Conservation (phyloP, 768 basidiomycete species). For the Calvatia gigantea region DNA sequence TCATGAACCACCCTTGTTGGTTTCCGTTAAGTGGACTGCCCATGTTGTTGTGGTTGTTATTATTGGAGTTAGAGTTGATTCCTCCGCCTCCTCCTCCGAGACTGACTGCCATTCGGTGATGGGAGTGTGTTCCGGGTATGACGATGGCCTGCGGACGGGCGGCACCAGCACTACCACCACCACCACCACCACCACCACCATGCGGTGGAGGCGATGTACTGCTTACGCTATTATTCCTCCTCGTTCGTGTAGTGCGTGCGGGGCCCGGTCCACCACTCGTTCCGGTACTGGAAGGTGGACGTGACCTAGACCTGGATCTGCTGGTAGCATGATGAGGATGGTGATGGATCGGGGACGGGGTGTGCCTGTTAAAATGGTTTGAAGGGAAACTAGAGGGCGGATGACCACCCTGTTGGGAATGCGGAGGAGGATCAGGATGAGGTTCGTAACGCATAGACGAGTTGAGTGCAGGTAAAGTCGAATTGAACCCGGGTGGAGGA, state of each 20-base stretch:
- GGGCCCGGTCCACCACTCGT: conserved; percentile 38
- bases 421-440: conserved; percentile 34
- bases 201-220: conserved; percentile 51
- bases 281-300: conserved; percentile 14
- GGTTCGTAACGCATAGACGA: conserved; percentile 50
- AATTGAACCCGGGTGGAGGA: conserved; percentile 39
- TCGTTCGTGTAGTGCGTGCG: conserved; percentile 48
- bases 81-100: too few species aligned
- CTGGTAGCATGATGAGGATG: conserved; percentile 16
- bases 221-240: conserved; percentile 59
- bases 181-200: too few species aligned
- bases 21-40: conserved; percentile 3
- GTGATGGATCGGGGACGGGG: conserved; percentile 29
- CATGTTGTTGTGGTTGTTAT: not conserved
- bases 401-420: conserved; percentile 4
- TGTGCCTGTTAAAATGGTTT: conserved; percentile 25
- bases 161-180: too few species aligned
- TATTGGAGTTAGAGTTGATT: too few species aligned
- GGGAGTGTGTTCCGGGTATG: conserved; percentile 41
- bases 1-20: conserved; percentile 13
- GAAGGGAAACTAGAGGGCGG: conserved; percentile 15
- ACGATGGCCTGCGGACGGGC: conserved; percentile 64
- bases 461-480: conserved; percentile 48
- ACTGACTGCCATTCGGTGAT: conserved; percentile 8
- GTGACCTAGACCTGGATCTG: conserved; percentile 17